phyloP scores from a whole-genome alignment of 352 stramenopile species.

The Phytophthora multivora region DNA sequence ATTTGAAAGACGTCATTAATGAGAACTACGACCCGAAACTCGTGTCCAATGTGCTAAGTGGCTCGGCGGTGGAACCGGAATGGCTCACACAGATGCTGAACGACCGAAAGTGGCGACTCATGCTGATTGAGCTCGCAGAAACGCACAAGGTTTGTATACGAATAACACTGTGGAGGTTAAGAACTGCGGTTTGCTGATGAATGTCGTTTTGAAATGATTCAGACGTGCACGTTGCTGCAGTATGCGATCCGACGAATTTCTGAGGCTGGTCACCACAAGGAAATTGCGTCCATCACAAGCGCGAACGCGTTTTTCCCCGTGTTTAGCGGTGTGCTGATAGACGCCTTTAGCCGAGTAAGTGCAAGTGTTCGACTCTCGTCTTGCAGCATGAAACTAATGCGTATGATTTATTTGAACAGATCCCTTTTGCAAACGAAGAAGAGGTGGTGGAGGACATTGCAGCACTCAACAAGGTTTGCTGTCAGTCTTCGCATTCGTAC shows the following conservation, averaged over 20 bases:
- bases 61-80: slow-evolving; percentile 70
- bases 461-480: slow-evolving; percentile 86
- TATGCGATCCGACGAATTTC: slow-evolving; percentile 89
- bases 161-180: background rate
- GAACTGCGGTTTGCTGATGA: background rate
- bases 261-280: slow-evolving; percentile 86
- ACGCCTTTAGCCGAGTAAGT: slow-evolving; percentile 75
- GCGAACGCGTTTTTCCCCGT: slow-evolving; percentile 88
- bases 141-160: slow-evolving; percentile 69
- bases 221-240: slow-evolving; percentile 84
- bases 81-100: slow-evolving; percentile 88
- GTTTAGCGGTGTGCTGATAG: slow-evolving; percentile 81
- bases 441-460: slow-evolving; percentile 71
- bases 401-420: slow-evolving; percentile 41
- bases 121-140: slow-evolving; percentile 87
- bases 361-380: background rate
- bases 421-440: slow-evolving; percentile 82
- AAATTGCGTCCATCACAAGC: slow-evolving; percentile 86
- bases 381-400: background rate
- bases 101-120: slow-evolving; percentile 80
- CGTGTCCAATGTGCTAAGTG: slow-evolving; percentile 87
- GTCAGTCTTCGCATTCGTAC: slow-evolving; percentile 85
- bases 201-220: background rate
- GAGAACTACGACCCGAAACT: slow-evolving; percentile 87
- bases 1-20: slow-evolving; percentile 77